phyloP scores from a whole-genome alignment of 257 asterid genomes.

The Gardenia jasminoides region DNA sequence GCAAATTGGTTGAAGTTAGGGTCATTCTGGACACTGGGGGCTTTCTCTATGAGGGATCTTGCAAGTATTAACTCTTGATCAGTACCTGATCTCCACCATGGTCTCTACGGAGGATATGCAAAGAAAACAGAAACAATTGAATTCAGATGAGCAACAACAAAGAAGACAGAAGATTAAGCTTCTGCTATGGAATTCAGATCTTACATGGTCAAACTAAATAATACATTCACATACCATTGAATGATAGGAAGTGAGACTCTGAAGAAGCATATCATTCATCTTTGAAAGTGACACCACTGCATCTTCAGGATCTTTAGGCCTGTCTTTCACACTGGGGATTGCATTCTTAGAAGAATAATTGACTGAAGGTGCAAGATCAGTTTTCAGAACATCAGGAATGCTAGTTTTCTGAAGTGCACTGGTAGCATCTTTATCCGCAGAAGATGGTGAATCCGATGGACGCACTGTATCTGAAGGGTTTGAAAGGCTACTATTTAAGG shows the following conservation, averaged over 20 bases:
- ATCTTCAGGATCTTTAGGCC: constrained; percentile 17
- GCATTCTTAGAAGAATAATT: constrained; percentile 19
- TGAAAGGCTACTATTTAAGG: background rate
- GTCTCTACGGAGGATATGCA: constrained; percentile 46
- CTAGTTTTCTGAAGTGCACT: constrained; percentile 20
- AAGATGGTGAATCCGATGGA: constrained; percentile 24
- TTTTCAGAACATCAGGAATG: constrained; percentile 15
- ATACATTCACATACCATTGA: constrained; percentile 45
- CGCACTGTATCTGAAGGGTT: constrained; percentile 25
- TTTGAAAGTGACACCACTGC: constrained; percentile 50
- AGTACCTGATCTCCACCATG: constrained; percentile 55
- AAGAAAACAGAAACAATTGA: background rate
- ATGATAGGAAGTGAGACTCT: constrained; percentile 42
- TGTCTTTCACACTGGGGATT: constrained; percentile 22
- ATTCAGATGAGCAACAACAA: background rate
- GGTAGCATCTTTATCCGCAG: constrained; percentile 20
- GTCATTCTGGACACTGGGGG: constrained; percentile 43
- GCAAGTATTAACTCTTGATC: constrained; percentile 55
- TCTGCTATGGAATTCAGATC: background rate
- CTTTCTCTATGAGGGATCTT: constrained; percentile 54
- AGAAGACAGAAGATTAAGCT: background rate
- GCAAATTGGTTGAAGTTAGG: constrained; percentile 53
- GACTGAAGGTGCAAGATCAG: constrained; percentile 19
- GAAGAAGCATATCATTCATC: constrained; percentile 62
- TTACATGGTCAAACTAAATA: background rate